These are phyloP conservation scores for Paraglomus brasilianum DNA, from an alignment of 192 early-diverging fungal genomes.

Conservation along the genomic window DNA sequence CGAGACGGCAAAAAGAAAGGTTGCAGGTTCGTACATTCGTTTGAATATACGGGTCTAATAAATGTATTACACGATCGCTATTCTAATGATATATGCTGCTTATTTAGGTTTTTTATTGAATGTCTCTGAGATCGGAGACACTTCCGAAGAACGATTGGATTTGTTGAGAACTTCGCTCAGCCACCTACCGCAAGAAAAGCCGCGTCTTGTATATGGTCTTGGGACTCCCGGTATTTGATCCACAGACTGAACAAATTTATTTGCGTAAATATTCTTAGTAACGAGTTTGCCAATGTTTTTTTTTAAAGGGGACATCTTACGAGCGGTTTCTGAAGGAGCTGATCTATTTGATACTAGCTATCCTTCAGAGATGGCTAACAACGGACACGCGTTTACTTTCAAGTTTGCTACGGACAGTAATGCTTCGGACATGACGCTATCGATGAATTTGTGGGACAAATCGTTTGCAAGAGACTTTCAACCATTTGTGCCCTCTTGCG, in stretches of 20 bases:
- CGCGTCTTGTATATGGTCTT: conserved; percentile 54
- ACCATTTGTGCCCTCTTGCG: conserved; percentile 60
- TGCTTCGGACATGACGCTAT: conserved; percentile 20
- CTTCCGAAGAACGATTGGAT: conserved; percentile 37
- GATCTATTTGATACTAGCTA: conserved; percentile 77
- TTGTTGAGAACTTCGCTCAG: conserved; percentile 48
- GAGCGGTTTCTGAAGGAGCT: conserved; percentile 53
- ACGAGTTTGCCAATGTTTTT: not conserved
- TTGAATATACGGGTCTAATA: not conserved
- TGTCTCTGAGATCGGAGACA: conserved; percentile 35
- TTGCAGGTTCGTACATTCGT: conserved; percentile 35
- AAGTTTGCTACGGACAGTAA: not conserved
- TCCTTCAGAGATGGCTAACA: conserved; percentile 59
- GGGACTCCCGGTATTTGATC: conserved; percentile 46
- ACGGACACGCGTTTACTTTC: conserved; percentile 65
- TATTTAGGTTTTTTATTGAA: conserved; percentile 51
- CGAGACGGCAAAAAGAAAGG: conserved; percentile 45
- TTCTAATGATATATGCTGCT: not conserved
- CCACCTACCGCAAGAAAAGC: conserved; percentile 52
- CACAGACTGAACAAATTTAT: not conserved
- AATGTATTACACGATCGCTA: not conserved
- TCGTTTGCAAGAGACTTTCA: conserved; percentile 57
- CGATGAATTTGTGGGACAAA: conserved; percentile 59
- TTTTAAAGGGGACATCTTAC: conserved; percentile 47
- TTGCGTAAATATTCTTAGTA: not conserved